A percentile compares a stretch with the other conserved stretches of the same genome.
Evolutionary conservation across 2,329 filamentous ascomycete genomes (phyloP).

Genomic region (Calonectria leucothoes): DNA sequence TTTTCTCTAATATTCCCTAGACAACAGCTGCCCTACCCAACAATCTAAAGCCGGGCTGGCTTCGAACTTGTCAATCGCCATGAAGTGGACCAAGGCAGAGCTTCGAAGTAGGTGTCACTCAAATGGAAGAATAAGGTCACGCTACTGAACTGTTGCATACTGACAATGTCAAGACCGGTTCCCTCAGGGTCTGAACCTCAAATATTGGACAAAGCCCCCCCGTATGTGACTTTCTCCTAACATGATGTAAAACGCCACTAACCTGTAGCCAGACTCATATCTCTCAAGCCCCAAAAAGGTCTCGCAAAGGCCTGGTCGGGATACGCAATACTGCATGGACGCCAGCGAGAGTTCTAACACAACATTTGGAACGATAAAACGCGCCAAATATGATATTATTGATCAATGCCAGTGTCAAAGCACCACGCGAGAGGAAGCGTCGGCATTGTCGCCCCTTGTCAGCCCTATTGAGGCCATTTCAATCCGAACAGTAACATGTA

Average conservation of each 20-base stretch:
- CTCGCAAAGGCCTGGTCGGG: neutral
- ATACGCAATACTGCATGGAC: neutral
- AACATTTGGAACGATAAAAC: neutral
- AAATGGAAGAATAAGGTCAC: neutral
- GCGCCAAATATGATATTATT: constrained; percentile 14
- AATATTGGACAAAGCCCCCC: constrained; percentile 17
- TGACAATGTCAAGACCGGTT: constrained; percentile 11
- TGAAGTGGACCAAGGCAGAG: constrained; percentile 24
- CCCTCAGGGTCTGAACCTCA: neutral
- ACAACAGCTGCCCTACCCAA: neutral
- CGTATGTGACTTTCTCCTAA: neutral
- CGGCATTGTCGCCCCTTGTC: neutral
- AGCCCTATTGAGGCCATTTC: neutral
- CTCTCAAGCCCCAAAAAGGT: constrained; percentile 8
- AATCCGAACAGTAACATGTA: neutral
- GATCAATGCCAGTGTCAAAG: neutral
- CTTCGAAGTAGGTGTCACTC: constrained; percentile 8
- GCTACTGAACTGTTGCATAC: neutral
- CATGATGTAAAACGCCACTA: neutral
- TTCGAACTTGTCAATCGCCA: neutral
- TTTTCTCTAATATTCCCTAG: neutral
- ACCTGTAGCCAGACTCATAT: constrained; percentile 6
- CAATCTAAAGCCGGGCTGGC: neutral
- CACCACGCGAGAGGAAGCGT: neutral
- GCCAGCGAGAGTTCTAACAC: neutral